These are phyloP conservation scores for Penicillium arizonense DNA, from an alignment of 495 filamentous ascomycete genomes.

Conservation along the genomic window DNA sequence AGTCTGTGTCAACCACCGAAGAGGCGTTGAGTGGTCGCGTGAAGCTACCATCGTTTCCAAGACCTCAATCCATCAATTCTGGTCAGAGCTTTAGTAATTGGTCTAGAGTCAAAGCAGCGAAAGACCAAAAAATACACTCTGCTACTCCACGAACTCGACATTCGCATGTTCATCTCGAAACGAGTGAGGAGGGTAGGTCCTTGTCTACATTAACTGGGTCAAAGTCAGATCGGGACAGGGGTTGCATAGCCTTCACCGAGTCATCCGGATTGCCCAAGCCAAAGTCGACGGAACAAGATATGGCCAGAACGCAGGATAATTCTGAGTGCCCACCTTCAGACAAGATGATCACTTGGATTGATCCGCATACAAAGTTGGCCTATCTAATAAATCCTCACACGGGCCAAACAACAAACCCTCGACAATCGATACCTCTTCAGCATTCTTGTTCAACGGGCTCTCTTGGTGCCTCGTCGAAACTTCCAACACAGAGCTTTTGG, in stretches of 20 bases:
- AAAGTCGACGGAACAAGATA: not conserved
- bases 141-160: not conserved
- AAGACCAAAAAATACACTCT: slow-evolving; percentile 7
- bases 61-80: slow-evolving; percentile 9
- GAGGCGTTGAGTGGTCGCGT: slow-evolving; percentile 25
- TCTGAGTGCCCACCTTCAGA: slow-evolving; percentile 16
- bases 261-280: too few relatives aligned
- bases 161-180: not conserved
- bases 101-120: slow-evolving; percentile 67
- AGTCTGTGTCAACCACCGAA: slow-evolving; percentile 14
- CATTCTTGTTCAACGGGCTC: not conserved
- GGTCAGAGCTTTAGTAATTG: slow-evolving; percentile 54
- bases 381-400: slow-evolving; percentile 61
- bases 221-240: not conserved
- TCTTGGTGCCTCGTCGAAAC: not conserved
- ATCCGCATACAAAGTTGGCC: slow-evolving; percentile 60
- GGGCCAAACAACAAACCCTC: slow-evolving; percentile 46
- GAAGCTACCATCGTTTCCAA: slow-evolving; percentile 36
- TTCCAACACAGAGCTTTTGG: slow-evolving; percentile 29
- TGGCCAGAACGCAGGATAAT: too few relatives aligned
- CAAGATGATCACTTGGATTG: slow-evolving; percentile 59
- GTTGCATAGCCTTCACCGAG: too few relatives aligned
- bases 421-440: not conserved
- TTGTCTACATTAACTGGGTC: not conserved
- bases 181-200: not conserved